These are phyloP conservation scores for Camellia sinensis DNA, from an alignment of 148 eudicot genomes.

Conservation along the genomic window DNA sequence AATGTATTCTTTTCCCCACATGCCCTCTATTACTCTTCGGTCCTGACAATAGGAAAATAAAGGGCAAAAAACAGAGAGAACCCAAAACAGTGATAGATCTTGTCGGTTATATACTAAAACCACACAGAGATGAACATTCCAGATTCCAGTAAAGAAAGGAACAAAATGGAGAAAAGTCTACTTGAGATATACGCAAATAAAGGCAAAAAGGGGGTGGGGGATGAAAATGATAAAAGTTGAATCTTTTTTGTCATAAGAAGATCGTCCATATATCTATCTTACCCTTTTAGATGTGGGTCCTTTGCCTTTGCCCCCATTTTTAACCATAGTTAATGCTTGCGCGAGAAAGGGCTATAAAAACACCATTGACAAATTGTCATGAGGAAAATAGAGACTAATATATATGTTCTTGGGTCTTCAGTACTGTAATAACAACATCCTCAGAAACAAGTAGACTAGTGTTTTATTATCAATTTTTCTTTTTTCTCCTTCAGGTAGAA, in stretches of 20 bases:
- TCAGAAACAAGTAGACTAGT: too few relatives aligned
- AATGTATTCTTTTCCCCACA: constrained; percentile 16
- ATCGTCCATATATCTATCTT: background rate
- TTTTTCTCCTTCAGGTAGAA: background rate
- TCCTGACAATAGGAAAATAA: constrained; percentile 13
- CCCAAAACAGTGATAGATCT: background rate
- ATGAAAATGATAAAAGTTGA: background rate
- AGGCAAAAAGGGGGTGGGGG: constrained; percentile 13
- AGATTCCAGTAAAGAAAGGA: constrained; percentile 18
- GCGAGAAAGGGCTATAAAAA: too few relatives aligned
- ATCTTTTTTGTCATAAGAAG: background rate
- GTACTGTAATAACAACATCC: too few relatives aligned
- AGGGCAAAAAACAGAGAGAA: constrained; percentile 2
- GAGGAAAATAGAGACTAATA: too few relatives aligned
- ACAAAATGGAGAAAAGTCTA: constrained; percentile 3
- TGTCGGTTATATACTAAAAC: background rate
- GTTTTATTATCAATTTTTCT: background rate
- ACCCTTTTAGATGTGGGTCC: constrained; percentile 31
- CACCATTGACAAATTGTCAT: background rate
- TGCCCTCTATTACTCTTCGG: constrained; percentile 7
- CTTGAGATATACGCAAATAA: constrained; percentile 35
- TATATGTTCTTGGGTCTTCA: too few relatives aligned
- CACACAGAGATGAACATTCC: constrained; percentile 28
- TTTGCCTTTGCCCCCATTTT: constrained; percentile 23
- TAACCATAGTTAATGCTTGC: background rate